phyloP scores from a whole-genome alignment of 2,329 filamentous ascomycete species.

The Diplodia mutila region DNA sequence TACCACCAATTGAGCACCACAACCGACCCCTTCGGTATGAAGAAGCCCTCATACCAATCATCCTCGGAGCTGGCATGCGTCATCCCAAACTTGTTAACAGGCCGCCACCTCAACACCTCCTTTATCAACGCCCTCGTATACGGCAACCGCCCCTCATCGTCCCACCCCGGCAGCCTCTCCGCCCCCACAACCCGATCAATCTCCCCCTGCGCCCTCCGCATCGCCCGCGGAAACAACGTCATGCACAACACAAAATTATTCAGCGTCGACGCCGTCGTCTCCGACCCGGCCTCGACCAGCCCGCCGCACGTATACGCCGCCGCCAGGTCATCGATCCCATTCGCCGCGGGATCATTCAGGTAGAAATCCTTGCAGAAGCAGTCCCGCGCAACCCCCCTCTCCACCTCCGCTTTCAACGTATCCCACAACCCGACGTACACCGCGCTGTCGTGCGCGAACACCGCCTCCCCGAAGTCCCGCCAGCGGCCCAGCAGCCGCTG shows the following conservation, averaged over 20 bases:
- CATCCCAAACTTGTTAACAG: conserved; percentile 45
- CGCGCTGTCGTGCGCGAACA: conserved; percentile 41
- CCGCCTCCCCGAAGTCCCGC: conserved; percentile 37
- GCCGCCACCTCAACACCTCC: conserved; percentile 37
- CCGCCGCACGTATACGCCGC: neutral
- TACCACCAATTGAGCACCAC: conserved; percentile 41
- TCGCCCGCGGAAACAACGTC: conserved; percentile 28
- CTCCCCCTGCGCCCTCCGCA: conserved; percentile 30
- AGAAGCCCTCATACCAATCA: conserved; percentile 53
- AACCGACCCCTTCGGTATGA: conserved; percentile 50
- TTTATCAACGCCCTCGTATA: conserved; percentile 37
- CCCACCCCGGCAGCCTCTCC: conserved; percentile 30
- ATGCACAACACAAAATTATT: conserved; percentile 31
- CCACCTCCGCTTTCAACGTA: conserved; percentile 40
- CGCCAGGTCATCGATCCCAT: conserved; percentile 36
- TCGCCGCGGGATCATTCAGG: conserved; percentile 37
- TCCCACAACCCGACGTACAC: conserved; percentile 44
- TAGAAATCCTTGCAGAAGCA: conserved; percentile 37
- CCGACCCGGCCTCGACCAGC: conserved; percentile 41
- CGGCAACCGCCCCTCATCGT: conserved; percentile 34
- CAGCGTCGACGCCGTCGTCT: conserved; percentile 29
- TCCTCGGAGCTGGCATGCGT: conserved; percentile 52
- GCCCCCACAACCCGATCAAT: conserved; percentile 32
- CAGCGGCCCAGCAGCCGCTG: conserved; percentile 39
- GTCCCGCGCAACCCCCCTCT: conserved; percentile 38